Evolutionary conservation across 1,284 basidiomycete genomes (phyloP).

Genomic region (Microbotryum intermedium): DNA sequence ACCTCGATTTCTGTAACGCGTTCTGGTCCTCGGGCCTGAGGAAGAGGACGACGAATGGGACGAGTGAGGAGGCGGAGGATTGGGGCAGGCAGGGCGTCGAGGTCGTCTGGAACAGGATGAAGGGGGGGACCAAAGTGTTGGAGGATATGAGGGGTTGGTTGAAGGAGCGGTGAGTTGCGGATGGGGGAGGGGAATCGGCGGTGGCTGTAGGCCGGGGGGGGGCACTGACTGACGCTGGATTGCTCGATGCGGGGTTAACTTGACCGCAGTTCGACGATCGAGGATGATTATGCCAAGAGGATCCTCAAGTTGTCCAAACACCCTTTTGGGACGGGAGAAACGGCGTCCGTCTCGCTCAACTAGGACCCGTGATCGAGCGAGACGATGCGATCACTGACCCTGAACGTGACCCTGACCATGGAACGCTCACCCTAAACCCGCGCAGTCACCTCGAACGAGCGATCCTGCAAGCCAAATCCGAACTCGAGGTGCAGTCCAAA

Average conservation of each 20-base stretch:
- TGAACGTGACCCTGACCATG: background rate
- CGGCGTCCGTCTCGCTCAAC: constrained; percentile 53
- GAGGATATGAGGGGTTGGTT: constrained; percentile 79
- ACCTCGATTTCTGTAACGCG: constrained; percentile 84
- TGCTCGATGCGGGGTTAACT: background rate
- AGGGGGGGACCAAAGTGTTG: constrained; percentile 72
- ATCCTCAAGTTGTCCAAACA: constrained; percentile 71
- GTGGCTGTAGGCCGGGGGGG: background rate
- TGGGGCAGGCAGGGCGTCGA: constrained; percentile 49
- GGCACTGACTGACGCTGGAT: background rate
- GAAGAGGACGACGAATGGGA: constrained; percentile 45
- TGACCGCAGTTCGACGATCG: constrained; percentile 47
- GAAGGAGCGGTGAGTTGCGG: constrained; percentile 68
- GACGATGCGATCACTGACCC: too few relatives aligned
- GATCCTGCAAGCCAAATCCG: constrained; percentile 49
- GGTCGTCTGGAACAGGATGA: constrained; percentile 77
- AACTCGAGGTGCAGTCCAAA: constrained; percentile 73
- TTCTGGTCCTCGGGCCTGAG: constrained; percentile 57
- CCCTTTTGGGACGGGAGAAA: constrained; percentile 75
- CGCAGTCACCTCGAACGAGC: constrained; percentile 44
- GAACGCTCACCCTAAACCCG: constrained; percentile 43
- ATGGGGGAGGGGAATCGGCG: background rate
- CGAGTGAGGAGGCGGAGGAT: constrained; percentile 44
- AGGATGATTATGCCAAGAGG: constrained; percentile 91
- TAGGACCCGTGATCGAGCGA: too few relatives aligned